Base-by-base conservation (phyloP, 2,329 filamentous ascomycete genomes). In the Neodidymelliopsis sp. region DNA sequence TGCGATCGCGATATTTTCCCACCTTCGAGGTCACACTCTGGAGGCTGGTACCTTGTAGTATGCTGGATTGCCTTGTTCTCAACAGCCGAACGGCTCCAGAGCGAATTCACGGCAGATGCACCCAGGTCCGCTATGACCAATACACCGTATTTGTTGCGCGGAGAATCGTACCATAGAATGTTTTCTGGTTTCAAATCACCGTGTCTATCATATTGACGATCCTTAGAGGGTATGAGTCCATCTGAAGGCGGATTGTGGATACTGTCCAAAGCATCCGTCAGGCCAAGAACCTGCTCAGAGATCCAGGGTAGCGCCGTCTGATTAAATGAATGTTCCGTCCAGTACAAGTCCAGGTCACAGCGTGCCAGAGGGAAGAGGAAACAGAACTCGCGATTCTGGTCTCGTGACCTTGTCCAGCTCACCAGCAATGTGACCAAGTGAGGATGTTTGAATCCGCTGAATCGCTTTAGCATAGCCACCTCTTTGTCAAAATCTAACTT, bases 11-110 rank as follows among this genome's bases (percentile, higher is more conserved):
- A 48, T 2, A 59, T 55, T 2, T 19, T 51, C 7, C 50, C 52
- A 5, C 47, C 54, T 23, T 53, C 23, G 4, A 54, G 31, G 27
- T 61, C 56, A 20, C 43, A 61, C 24, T 63, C 60, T n/a, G 60
- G 58, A 2, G 49, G 41, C 19, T 47, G 22, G 39, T 60, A 60
- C 13, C 20, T 38, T 13, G 50, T 44, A 7, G 50, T 43, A 27
- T 18, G 18, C 18, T 34, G 22, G 10, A 50, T 40, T n/a, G 13
- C 11, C 20, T 69, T 55, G 47, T 57, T 35, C 1, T 6, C 8
- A 6, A 29, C 13, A 9, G 19, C 20, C n/a, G 45, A 49, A 20
- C 36, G 30, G 13, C 37, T 49, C 10, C 9, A 13, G 4, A 28
- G 7, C 5, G 45, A 29, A 18, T 42, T 49, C 4, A 42, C 9